Base-by-base conservation (phyloP, 257 asterid species). In the Lycium ferocissimum region DNA sequence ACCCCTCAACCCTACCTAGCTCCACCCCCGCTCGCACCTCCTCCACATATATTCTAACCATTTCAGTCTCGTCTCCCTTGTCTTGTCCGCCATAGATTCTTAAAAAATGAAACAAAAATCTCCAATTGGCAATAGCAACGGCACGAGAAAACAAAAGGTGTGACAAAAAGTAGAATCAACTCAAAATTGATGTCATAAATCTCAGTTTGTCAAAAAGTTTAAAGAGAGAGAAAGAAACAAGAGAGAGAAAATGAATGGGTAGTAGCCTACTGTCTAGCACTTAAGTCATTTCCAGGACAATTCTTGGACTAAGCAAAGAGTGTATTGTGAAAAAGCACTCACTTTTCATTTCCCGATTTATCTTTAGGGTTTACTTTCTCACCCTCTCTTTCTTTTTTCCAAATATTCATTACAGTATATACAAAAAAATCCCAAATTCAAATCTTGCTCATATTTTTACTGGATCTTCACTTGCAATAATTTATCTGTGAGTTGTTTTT, bases 341-440 rank as follows among this genome's bases (percentile, higher is more conserved):
- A 13, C 65, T 78, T 78, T 78, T 35, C 47, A 2, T 78, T 78
- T 78, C 65, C 82, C 82, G 40, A 78, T 53, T 78, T 22, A 53
- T 78, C 82, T 78, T 53, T 78, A 78, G 82, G 82, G 82, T 78
- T 78, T 78, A 53, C 82, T 53, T 78, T 78, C 82, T 78, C 45
- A 3, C 2, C 33, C 49, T 22, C 22, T 40, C 62, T n/a, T 26
- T 2, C 43, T 13, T 12, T 35, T 78, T 53, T 33, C 72, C 82
- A 38, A 49, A 38, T 33, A 18, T 67, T 37, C 40, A 45, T 72
- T 18, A 26, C 33, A 72, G 18, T 43, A 72, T 43, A 43, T 73
- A 20, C 80, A 73, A 73, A 26, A 26, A 53, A 14, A 33, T 35
- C 17, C 26, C 20, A 49, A 75, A 45, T 73, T 73, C 12, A 73